These are phyloP conservation scores for Beta macrorhiza DNA, from an alignment of 179 eudicot genomes.

Conservation along the genomic window DNA sequence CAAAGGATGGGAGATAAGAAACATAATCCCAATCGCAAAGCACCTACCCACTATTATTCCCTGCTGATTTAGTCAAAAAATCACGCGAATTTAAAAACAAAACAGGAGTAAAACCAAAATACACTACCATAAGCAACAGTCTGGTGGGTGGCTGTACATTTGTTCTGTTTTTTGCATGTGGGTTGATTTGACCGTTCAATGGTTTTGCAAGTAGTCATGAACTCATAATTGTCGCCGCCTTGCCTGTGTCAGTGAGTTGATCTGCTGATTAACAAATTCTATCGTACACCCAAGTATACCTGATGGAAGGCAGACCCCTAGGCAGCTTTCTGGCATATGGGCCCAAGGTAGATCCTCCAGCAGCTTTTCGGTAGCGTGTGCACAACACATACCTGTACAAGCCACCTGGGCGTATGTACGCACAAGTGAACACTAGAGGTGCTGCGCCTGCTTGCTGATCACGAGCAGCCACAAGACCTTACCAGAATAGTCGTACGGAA, in stretches of 20 bases:
- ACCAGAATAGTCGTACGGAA: too few species aligned
- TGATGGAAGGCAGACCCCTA: neutral
- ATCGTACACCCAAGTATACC: neutral
- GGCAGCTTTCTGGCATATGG: neutral
- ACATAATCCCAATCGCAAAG: neutral
- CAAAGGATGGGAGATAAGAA: neutral
- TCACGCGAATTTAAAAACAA: neutral
- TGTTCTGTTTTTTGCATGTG: neutral
- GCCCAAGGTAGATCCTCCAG: neutral
- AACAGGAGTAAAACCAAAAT: neutral
- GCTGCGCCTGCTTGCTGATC: too few species aligned
- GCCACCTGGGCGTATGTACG: too few species aligned
- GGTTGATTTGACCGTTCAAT: constrained; percentile 1
- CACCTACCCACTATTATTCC: neutral
- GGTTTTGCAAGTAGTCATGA: neutral
- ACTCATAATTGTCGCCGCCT: neutral
- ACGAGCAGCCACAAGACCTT: neutral
- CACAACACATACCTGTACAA: neutral
- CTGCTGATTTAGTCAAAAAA: neutral
- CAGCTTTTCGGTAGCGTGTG: neutral
- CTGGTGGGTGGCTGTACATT: neutral
- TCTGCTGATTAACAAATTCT: too few species aligned
- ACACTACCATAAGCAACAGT: neutral
- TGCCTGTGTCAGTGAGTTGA: too few species aligned
- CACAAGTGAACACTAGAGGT: too few species aligned